phyloP scores from a whole-genome alignment of 768 basidiomycete species.

The Agaricus sinodeliciosus region DNA sequence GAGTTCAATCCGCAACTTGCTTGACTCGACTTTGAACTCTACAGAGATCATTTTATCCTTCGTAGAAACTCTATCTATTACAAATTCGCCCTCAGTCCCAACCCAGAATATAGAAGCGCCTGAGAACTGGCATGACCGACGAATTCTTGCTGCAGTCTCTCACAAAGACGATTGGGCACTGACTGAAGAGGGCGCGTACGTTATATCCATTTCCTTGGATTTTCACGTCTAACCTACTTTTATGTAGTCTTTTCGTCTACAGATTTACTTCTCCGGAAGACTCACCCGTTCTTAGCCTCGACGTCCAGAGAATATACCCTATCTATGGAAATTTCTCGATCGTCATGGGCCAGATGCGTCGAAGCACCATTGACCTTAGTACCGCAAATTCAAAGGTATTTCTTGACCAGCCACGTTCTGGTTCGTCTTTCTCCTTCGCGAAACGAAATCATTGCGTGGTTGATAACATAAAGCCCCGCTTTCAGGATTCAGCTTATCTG shows the following conservation, averaged over 20 bases:
- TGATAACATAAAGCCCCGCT: not conserved
- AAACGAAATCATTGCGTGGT: not conserved
- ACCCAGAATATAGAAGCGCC: constrained; percentile 5
- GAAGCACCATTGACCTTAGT: constrained; percentile 28
- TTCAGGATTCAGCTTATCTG: constrained; percentile 48
- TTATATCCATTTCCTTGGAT: not conserved
- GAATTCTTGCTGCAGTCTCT: constrained; percentile 43
- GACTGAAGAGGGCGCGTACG: constrained; percentile 50
- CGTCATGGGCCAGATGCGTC: constrained; percentile 48
- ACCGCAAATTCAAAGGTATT: constrained; percentile 17
- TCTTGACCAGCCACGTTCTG: constrained; percentile 31
- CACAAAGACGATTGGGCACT: constrained; percentile 36
- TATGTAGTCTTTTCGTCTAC: constrained; percentile 42
- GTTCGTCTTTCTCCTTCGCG: constrained; percentile 21
- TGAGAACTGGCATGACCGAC: constrained; percentile 20
- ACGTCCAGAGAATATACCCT: constrained; percentile 47
- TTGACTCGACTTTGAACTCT: constrained; percentile 20
- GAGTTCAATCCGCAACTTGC: constrained; percentile 14
- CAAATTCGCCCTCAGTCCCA: constrained; percentile 9
- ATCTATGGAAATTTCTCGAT: constrained; percentile 50
- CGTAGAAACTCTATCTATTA: constrained; percentile 31
- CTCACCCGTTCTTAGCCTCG: constrained; percentile 25
- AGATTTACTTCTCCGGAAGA: constrained; percentile 25
- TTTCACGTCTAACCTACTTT: constrained; percentile 6
- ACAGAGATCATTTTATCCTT: constrained; percentile 40